Conservation (phyloP, 805 yeast species). For the Teunomyces lycoperdinae region DNA sequence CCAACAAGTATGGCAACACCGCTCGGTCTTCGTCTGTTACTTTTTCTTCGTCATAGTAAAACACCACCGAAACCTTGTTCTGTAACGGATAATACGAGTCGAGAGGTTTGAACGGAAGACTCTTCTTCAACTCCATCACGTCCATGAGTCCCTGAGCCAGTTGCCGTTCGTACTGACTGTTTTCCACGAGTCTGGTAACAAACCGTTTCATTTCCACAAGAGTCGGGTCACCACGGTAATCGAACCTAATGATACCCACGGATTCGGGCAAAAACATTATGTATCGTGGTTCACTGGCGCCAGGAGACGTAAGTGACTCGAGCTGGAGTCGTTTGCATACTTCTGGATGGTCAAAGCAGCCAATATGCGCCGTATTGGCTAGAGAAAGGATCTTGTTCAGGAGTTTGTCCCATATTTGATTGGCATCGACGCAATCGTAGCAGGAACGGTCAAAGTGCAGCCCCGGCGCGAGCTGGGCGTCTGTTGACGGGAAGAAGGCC, state of each 20-base stretch:
- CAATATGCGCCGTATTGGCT: conserved; percentile 53
- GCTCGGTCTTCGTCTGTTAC: conserved; percentile 60
- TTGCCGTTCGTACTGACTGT: conserved; percentile 38
- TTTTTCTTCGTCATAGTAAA: conserved; percentile 48
- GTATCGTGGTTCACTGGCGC: conserved; percentile 35
- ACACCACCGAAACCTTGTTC: conserved; percentile 50
- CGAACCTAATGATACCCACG: conserved; percentile 46
- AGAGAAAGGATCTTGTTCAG: conserved; percentile 44
- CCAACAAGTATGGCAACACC: conserved; percentile 57
- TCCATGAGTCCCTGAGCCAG: conserved; percentile 29
- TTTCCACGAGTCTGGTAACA: conserved; percentile 47
- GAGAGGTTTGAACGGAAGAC: conserved; percentile 30
- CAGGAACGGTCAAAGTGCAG: conserved; percentile 37
- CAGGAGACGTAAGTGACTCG: conserved; percentile 12
- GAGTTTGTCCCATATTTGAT: conserved; percentile 56
- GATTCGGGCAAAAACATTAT: conserved; percentile 53
- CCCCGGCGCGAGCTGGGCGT: conserved; percentile 29
- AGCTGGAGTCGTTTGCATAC: conserved; percentile 55
- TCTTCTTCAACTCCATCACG: conserved; percentile 25
- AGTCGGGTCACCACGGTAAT: conserved; percentile 37
- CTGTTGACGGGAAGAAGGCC: conserved; percentile 63
- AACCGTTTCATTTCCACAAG: conserved; percentile 36
- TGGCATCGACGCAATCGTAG: conserved; percentile 49
- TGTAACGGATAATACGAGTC: conserved; percentile 36
- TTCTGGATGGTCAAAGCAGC: conserved; percentile 50